phyloP scores from a whole-genome alignment of 2,329 filamentous ascomycete species.

The Fulvia fulva region DNA sequence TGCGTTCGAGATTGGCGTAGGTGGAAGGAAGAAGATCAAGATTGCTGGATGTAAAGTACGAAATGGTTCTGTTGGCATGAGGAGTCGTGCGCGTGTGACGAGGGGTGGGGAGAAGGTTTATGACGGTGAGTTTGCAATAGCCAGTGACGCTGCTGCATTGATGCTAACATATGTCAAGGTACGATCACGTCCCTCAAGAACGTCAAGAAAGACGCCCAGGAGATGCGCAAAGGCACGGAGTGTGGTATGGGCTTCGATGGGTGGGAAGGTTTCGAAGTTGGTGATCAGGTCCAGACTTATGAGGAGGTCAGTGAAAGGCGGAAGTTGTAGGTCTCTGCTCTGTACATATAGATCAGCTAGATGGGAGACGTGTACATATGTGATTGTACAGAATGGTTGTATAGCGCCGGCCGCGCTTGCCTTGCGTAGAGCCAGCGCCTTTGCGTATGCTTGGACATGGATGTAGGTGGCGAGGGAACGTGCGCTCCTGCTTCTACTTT shows the following conservation, averaged over 20 bases:
- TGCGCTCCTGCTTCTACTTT: too few species aligned
- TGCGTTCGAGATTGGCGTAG: slow-evolving; percentile 78
- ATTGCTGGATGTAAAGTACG: slow-evolving; percentile 85
- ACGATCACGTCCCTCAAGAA: slow-evolving; percentile 78
- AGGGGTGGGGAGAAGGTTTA: slow-evolving; percentile 66
- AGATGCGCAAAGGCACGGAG: slow-evolving; percentile 90
- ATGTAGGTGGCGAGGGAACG: too few species aligned
- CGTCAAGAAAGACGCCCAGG: slow-evolving; percentile 82
- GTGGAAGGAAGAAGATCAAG: slow-evolving; percentile 63
- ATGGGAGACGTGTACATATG: slow-evolving; percentile 3
- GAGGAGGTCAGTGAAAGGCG: slow-evolving; percentile 74
- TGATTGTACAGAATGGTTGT: too few species aligned
- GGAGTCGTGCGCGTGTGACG: slow-evolving; percentile 65
- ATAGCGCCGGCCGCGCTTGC: too few species aligned
- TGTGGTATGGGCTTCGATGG: slow-evolving; percentile 82
- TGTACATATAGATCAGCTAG: background rate
- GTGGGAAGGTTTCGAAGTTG: slow-evolving; percentile 73
- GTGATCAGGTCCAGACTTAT: slow-evolving; percentile 84
- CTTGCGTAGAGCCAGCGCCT: too few species aligned
- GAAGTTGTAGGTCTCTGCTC: slow-evolving; percentile 33
- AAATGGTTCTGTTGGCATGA: slow-evolving; percentile 68
- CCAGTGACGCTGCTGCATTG: background rate
- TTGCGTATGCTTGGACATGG: too few species aligned
- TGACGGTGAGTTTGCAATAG: slow-evolving; percentile 63
- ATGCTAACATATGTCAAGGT: slow-evolving; percentile 51